Conservation (phyloP, 768 basidiomycete species). For the Rhizopogon vulgaris region DNA sequence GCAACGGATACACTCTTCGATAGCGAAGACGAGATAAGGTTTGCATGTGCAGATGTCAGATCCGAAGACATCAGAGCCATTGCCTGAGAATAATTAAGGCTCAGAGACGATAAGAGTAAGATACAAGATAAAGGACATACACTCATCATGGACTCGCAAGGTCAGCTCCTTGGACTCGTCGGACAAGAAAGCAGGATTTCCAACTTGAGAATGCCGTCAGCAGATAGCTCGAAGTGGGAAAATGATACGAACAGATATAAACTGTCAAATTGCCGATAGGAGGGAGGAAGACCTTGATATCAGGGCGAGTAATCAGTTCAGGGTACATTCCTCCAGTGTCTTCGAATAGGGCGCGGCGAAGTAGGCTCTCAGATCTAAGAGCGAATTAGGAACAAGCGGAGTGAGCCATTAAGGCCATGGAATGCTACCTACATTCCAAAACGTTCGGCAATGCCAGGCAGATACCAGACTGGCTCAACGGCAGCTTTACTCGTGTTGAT, state of each 20-base stretch:
- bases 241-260: slow-evolving; percentile 67
- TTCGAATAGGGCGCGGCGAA: slow-evolving; percentile 91
- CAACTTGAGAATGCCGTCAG: slow-evolving; percentile 43
- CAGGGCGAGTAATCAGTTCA: slow-evolving; percentile 90
- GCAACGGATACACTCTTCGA: slow-evolving; percentile 85
- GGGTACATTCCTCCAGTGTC: slow-evolving; percentile 97
- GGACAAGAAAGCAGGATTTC: slow-evolving; percentile 70
- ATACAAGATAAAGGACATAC: slow-evolving; percentile 32
- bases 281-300: slow-evolving; percentile 93
- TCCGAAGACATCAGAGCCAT: slow-evolving; percentile 94
- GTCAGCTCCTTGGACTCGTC: slow-evolving; percentile 79
- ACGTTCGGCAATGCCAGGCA: slow-evolving; percentile 90
- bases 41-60: slow-evolving; percentile 92
- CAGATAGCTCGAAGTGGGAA: neutral
- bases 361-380: slow-evolving; percentile 67
- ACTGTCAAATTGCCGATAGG: slow-evolving; percentile 90
- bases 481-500: slow-evolving; percentile 88
- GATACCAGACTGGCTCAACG: slow-evolving; percentile 94
- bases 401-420: slow-evolving; percentile 20
- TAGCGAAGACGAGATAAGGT: slow-evolving; percentile 87
- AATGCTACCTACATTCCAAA: slow-evolving; percentile 71
- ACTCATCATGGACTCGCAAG: slow-evolving; percentile 90
- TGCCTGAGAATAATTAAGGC: slow-evolving; percentile 40
- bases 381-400: neutral
- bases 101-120: neutral